These are phyloP conservation scores for Verticillium zaregamsianum DNA, from an alignment of 2,329 filamentous ascomycete genomes.

Conservation along the genomic window DNA sequence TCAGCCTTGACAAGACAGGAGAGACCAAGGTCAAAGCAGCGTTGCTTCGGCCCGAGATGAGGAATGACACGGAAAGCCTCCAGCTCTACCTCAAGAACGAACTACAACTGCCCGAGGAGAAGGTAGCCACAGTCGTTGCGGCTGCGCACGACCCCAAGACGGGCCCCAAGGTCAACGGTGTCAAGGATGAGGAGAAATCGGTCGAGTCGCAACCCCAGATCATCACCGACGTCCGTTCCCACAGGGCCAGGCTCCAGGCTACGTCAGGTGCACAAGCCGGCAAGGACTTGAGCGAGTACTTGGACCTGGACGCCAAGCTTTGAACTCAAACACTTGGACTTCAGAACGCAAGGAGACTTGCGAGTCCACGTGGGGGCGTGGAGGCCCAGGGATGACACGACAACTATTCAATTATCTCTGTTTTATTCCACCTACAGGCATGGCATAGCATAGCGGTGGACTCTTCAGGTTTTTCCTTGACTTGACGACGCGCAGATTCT, in stretches of 20 bases:
- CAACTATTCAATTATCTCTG: background rate
- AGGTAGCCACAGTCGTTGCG: conserved; percentile 44
- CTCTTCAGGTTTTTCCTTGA: background rate
- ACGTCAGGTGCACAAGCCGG: conserved; percentile 70
- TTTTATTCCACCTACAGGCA: background rate
- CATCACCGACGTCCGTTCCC: conserved; percentile 75
- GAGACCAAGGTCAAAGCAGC: conserved; percentile 11
- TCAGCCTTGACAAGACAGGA: conserved; percentile 28
- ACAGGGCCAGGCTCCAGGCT: conserved; percentile 71
- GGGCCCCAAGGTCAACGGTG: conserved; percentile 23
- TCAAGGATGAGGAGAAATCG: conserved; percentile 28
- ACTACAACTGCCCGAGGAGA: conserved; percentile 42
- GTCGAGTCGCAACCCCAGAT: conserved; percentile 38
- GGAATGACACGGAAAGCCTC: conserved; percentile 46
- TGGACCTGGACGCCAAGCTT: conserved; percentile 80
- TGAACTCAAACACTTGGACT: conserved; percentile 30
- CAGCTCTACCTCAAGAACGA: conserved; percentile 45
- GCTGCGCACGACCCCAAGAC: conserved; percentile 39
- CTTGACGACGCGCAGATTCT: background rate
- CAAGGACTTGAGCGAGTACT: conserved; percentile 75
- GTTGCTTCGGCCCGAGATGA: conserved; percentile 28
- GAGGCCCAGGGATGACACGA: background rate
- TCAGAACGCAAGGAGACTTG: background rate
- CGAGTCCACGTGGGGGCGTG: background rate
- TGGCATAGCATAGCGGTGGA: background rate